Evolutionary conservation across 2,329 filamentous ascomycete species (phyloP), one percentile per base, ranked within the genome.

Genomic region (Venturia asperata): DNA sequence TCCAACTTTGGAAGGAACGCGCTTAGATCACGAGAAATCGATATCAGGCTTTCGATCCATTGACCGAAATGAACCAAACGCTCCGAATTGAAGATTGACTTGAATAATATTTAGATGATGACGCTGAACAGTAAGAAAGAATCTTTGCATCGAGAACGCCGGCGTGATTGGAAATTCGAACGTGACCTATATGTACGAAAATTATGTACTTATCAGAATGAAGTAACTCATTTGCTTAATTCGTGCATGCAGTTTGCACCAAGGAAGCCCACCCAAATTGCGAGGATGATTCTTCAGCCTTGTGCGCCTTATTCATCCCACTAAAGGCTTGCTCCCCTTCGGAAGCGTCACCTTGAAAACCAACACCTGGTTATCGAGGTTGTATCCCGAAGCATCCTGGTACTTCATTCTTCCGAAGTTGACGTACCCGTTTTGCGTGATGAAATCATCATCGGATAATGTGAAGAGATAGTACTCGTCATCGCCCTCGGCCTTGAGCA

Each of bases 401-500:
- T 86, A 89, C 10, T 73, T 72, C 47, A 83, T 79, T 65, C 78
- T 75, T 5, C 87, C 87, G 66, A 77, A 79, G 68, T 89, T 83
- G 73, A 87, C 77, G 67, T 78, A 80, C 78, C 85, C 86, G 72
- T 90, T 79, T 73, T 90, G 87, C 0, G 87, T 90, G 65, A 91
- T 85, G 69, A 90, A 90, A 73, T 91, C 88, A 71, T 91, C 89
- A 70, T 91, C 88, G 65, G 83, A 88, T 61, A 89, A 75, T 15
- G 82, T 84, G 67, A 91, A 83, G 42, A 91, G 72, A 71, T 85
- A 90, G 73, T 85, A 90, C 74, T 89, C 85, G 72, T 88, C 84
- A 1, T 70, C 47, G 15, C 73, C 72, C 58, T 77, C 68, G 0
- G 75, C 72, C 2, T 86, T 86, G 2, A 85, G 80, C 30, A 90